phyloP scores from a whole-genome alignment of 768 basidiomycete species.

The Russula sp. region DNA sequence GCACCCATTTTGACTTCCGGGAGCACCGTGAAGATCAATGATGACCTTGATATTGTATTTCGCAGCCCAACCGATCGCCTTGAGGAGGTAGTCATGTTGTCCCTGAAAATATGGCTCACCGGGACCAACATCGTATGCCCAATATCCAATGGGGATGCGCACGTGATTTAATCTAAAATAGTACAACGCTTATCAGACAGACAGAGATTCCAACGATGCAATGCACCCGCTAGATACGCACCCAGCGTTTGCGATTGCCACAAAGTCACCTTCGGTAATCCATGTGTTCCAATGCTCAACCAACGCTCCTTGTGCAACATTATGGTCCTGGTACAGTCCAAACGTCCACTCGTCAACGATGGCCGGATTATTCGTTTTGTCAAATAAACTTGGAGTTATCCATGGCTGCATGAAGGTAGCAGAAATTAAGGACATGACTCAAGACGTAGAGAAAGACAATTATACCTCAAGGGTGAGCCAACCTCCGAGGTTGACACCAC shows the following conservation, averaged over 20 bases:
- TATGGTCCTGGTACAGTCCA: slow-evolving; percentile 48
- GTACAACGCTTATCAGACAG: neutral
- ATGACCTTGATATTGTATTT: slow-evolving; percentile 71
- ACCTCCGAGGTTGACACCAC: slow-evolving; percentile 78
- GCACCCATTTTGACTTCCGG: slow-evolving; percentile 80
- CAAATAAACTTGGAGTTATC: slow-evolving; percentile 73
- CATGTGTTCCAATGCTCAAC: slow-evolving; percentile 72
- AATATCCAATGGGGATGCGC: slow-evolving; percentile 81
- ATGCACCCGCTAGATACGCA: slow-evolving; percentile 26
- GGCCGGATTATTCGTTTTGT: slow-evolving; percentile 46
- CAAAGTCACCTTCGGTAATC: slow-evolving; percentile 80
- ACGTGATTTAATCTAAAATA: slow-evolving; percentile 68
- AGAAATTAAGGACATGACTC: neutral
- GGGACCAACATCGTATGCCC: slow-evolving; percentile 74
- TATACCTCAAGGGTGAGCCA: slow-evolving; percentile 49
- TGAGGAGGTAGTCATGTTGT: slow-evolving; percentile 59
- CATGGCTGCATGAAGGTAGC: slow-evolving; percentile 40
- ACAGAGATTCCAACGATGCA: neutral
- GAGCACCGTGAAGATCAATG: slow-evolving; percentile 62
- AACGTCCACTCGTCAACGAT: slow-evolving; percentile 81
- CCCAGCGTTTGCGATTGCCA: slow-evolving; percentile 68
- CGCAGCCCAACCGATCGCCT: slow-evolving; percentile 64
- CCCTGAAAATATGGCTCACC: slow-evolving; percentile 79
- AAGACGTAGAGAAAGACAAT: neutral
- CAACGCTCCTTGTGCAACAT: slow-evolving; percentile 44